Conservation (phyloP, 2,329 filamentous ascomycete species). For the Orbilia blumenaviensis region DNA sequence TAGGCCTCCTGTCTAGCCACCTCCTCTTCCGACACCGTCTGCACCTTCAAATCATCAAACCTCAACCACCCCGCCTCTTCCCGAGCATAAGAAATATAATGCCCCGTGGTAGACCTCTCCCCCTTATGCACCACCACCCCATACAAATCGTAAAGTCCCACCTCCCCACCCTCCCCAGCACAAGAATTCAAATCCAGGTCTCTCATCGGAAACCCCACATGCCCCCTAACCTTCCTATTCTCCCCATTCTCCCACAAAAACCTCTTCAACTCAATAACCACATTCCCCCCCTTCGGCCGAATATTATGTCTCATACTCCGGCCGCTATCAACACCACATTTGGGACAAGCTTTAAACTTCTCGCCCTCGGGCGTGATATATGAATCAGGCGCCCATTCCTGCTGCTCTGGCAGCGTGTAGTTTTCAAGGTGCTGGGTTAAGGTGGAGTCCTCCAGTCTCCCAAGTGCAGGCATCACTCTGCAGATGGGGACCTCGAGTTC, state of each 20-base stretch:
- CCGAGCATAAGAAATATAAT: constrained; percentile 41
- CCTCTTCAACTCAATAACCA: constrained; percentile 42
- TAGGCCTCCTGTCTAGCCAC: constrained; percentile 41
- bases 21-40: constrained; percentile 29
- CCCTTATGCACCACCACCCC: constrained; percentile 37
- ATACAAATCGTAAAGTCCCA: constrained; percentile 33
- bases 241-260: constrained; percentile 44
- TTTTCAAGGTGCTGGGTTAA: constrained; percentile 23
- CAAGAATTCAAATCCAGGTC: constrained; percentile 24
- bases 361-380: constrained; percentile 14
- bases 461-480: constrained; percentile 21
- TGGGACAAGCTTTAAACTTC: constrained; percentile 28
- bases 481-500: constrained; percentile 47
- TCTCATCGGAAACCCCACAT: constrained; percentile 33
- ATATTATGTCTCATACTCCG: constrained; percentile 42
- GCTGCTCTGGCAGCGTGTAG: constrained; percentile 28
- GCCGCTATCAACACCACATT: constrained; percentile 26
- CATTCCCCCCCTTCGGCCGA: constrained; percentile 34
- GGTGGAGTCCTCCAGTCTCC: constrained; percentile 12
- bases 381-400: constrained; percentile 34
- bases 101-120: constrained; percentile 39
- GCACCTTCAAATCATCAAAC: constrained; percentile 48
- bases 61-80: constrained; percentile 37
- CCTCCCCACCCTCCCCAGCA: constrained; percentile 2
- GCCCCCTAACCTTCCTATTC: constrained; percentile 42